These are phyloP conservation scores for Aspergillus panamensis DNA, from an alignment of 495 filamentous ascomycete species.

Conservation along the genomic window DNA sequence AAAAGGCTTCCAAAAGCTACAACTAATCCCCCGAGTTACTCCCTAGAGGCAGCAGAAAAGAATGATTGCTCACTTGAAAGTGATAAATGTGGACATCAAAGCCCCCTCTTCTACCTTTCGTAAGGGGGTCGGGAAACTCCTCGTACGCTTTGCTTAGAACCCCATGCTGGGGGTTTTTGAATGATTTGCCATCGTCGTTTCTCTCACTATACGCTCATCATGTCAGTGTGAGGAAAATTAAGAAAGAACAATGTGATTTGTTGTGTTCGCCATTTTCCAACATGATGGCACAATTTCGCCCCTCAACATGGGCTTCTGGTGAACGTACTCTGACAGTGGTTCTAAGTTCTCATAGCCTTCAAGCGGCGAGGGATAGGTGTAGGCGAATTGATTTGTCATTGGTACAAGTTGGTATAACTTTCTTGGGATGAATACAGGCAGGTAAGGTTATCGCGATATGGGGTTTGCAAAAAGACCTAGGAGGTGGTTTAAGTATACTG, in stretches of 20 bases:
- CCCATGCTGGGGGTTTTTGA: constrained; percentile 55
- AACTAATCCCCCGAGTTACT: too few relatives aligned
- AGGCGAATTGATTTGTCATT: constrained; percentile 41
- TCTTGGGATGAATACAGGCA: background rate
- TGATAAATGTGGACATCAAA: constrained; percentile 84
- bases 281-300: constrained; percentile 1
- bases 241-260: background rate
- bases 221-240: background rate
- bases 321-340: constrained; percentile 58
- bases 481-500: background rate
- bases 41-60: background rate
- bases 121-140: constrained; percentile 59
- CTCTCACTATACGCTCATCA: constrained; percentile 30
- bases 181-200: constrained; percentile 63
- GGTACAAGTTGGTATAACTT: background rate
- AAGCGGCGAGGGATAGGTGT: constrained; percentile 61
- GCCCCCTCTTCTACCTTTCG: constrained; percentile 56
- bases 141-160: constrained; percentile 61
- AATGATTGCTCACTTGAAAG: constrained; percentile 39
- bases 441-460: background rate
- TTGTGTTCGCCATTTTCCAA: background rate
- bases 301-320: too few relatives aligned
- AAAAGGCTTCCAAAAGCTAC: background rate
- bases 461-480: constrained; percentile 3
- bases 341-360: constrained; percentile 61